Evolutionary conservation across 2,329 filamentous ascomycete species (phyloP).

Genomic region (Talaromyces islandicus): DNA sequence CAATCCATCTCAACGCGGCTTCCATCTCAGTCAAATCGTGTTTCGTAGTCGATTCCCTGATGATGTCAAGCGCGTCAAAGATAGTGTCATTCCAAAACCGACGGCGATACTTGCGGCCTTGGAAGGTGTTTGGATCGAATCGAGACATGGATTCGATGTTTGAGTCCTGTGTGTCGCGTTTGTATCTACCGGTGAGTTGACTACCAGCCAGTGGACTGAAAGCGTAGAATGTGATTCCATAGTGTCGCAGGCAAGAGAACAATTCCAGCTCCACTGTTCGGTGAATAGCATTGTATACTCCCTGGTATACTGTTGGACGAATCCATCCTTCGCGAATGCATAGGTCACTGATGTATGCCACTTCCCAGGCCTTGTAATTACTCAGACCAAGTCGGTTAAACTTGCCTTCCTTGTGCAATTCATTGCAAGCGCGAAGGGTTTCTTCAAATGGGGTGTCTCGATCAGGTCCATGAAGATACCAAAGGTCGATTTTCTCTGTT

Average conservation of each 20-base stretch:
- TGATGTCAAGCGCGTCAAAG: constrained; percentile 38
- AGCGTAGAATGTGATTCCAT: constrained; percentile 37
- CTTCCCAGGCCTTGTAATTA: constrained; percentile 44
- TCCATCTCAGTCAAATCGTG: constrained; percentile 38
- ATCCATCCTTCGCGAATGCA: constrained; percentile 37
- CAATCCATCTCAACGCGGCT: constrained; percentile 41
- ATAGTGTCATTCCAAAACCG: constrained; percentile 40
- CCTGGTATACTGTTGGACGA: constrained; percentile 43
- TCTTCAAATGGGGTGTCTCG: not conserved
- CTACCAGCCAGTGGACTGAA: constrained; percentile 43
- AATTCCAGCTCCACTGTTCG: constrained; percentile 37
- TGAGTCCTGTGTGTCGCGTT: constrained; percentile 27
- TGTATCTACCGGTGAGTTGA: constrained; percentile 31
- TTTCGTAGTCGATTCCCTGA: constrained; percentile 31
- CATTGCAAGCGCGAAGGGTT: not conserved
- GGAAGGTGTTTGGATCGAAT: constrained; percentile 34
- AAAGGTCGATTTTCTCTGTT: not conserved
- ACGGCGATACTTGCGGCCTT: constrained; percentile 30
- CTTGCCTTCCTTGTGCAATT: constrained; percentile 38
- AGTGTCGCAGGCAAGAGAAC: constrained; percentile 36
- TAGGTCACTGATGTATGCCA: constrained; percentile 43
- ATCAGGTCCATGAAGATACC: not conserved
- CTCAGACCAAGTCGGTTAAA: constrained; percentile 41
- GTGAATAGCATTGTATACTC: constrained; percentile 36
- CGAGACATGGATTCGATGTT: constrained; percentile 26